Evolutionary conservation across 192 early-diverging fungal species (phyloP).

Genomic region (Diversispora eburnea): DNA sequence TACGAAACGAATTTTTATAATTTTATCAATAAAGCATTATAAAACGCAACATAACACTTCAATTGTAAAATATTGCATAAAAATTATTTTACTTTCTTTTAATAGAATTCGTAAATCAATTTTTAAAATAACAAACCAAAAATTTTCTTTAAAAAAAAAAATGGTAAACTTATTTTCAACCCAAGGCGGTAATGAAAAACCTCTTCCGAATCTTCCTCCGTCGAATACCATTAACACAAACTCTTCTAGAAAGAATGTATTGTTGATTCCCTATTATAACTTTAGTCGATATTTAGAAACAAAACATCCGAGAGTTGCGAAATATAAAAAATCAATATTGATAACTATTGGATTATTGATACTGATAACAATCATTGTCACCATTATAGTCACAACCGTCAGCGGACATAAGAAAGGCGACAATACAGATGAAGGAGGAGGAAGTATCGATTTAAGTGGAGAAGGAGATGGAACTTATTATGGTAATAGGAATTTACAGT

Average conservation of each 20-base stretch:
- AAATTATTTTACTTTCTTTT: too few relatives aligned
- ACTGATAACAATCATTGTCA: constrained; percentile 2
- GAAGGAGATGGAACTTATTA: constrained; percentile 28
- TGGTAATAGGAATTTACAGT: background rate
- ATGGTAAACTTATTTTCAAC: too few relatives aligned
- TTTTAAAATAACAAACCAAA: too few relatives aligned
- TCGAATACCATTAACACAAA: background rate
- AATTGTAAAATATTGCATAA: too few relatives aligned
- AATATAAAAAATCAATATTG: constrained; percentile 1
- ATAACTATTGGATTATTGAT: constrained; percentile 16
- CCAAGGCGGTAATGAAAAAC: too few relatives aligned
- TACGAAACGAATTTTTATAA: too few relatives aligned
- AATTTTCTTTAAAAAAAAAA: too few relatives aligned
- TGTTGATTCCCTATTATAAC: background rate
- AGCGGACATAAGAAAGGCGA: background rate
- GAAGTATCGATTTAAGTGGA: constrained; percentile 2
- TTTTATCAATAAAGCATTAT: too few relatives aligned
- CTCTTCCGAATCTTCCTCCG: too few relatives aligned
- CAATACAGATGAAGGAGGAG: background rate
- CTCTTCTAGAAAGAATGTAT: background rate
- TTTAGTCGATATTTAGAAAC: background rate
- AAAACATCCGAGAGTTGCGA: background rate
- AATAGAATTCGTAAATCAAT: too few relatives aligned
- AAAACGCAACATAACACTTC: too few relatives aligned
- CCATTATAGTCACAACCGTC: constrained; percentile 19